Conservation (phyloP, 805 yeast genomes). For the Kazachstania kunashirensis region DNA sequence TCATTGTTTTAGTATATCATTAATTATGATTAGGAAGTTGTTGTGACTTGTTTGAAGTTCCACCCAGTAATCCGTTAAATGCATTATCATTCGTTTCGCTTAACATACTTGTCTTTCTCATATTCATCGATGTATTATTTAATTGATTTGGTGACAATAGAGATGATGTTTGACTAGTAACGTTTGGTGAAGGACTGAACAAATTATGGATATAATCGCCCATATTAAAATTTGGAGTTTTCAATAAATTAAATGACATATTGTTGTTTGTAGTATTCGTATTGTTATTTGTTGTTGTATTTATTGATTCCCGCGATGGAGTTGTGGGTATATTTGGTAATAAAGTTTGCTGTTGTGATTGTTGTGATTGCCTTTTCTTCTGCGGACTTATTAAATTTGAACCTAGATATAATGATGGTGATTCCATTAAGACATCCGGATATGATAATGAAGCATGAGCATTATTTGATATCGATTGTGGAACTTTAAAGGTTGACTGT, state of each 20-base stretch:
- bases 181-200: conserved; percentile 30
- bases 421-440: conserved; percentile 20
- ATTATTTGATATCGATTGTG: conserved; percentile 7
- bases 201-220: conserved; percentile 31
- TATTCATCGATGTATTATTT: not conserved
- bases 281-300: not conserved
- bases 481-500: conserved; percentile 25
- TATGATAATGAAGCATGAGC: conserved; percentile 4
- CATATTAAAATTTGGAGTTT: conserved; percentile 29
- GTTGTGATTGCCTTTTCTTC: conserved; percentile 6
- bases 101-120: not conserved
- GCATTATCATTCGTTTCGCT: not conserved
- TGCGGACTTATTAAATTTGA: conserved; percentile 11
- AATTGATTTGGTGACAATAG: not conserved
- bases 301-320: conserved; percentile 20
- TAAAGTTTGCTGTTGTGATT: not conserved
- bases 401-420: conserved; percentile 18
- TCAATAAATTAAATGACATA: conserved; percentile 10
- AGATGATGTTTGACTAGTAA: conserved; percentile 3
- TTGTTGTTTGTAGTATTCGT: not conserved
- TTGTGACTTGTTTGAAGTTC: not conserved
- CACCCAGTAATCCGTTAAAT: not conserved
- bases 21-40: not conserved
- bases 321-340: conserved; percentile 18
- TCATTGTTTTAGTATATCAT: no score